phyloP scores from a whole-genome alignment of 208 protist species.

The Vickermania ingenoplastis region DNA sequence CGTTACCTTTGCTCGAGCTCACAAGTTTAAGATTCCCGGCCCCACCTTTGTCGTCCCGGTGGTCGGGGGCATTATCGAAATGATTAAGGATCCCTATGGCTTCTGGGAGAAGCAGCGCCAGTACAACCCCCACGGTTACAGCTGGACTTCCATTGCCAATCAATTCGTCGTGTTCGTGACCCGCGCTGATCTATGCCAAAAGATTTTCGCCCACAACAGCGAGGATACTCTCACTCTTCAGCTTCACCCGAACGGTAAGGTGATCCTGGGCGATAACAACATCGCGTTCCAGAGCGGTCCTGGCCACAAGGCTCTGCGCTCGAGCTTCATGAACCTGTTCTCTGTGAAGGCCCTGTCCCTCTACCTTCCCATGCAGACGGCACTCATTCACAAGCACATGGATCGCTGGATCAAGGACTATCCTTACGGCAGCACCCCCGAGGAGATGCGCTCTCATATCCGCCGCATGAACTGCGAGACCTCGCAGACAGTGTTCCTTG shows the following conservation, averaged over 20 bases:
- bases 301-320: constrained; percentile 70
- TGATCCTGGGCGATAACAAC: constrained; percentile 82
- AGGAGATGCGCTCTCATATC: constrained; percentile 77
- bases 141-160: constrained; percentile 63
- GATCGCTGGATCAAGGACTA: constrained; percentile 51
- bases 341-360: constrained; percentile 78
- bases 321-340: constrained; percentile 82
- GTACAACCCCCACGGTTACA: constrained; percentile 68
- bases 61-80: constrained; percentile 53
- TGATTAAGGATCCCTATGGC: constrained; percentile 70
- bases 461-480: constrained; percentile 90
- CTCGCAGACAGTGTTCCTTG: constrained; percentile 89
- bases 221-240: constrained; percentile 67
- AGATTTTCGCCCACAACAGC: constrained; percentile 73
- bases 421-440: constrained; percentile 34
- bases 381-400: constrained; percentile 58
- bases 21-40: constrained; percentile 68
- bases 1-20: constrained; percentile 49
- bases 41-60: constrained; percentile 47
- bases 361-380: constrained; percentile 74
- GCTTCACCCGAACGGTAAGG: constrained; percentile 74
- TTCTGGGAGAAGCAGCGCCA: constrained; percentile 79
- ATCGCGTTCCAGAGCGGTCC: constrained; percentile 81
- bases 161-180: constrained; percentile 76
- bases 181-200: constrained; percentile 65